These are phyloP conservation scores for Petunia hybrid DNA, from an alignment of 305 asterid species.

Conservation along the genomic window DNA sequence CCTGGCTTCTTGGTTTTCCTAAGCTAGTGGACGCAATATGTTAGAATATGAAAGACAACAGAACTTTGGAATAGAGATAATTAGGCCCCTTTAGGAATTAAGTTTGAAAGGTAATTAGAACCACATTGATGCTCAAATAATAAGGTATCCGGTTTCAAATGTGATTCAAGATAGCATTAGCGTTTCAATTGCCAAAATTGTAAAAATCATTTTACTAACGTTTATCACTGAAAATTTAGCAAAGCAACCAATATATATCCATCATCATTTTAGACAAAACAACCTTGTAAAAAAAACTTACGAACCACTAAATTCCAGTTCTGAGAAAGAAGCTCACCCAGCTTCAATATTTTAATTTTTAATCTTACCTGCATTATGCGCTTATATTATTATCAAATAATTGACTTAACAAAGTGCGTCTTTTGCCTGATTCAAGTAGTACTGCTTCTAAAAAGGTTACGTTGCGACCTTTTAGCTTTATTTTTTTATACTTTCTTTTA, in stretches of 20 bases:
- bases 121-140: too few species aligned
- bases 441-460: neutral
- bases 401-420: neutral
- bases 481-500: neutral
- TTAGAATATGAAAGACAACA: neutral
- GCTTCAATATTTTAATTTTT: neutral
- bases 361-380: neutral
- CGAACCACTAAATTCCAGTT: too few species aligned
- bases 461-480: neutral
- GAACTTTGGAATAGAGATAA: neutral
- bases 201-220: too few species aligned
- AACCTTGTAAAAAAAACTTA: too few species aligned
- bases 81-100: neutral
- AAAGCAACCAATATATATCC: too few species aligned
- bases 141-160: too few species aligned
- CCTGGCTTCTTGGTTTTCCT: neutral
- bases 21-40: conserved; percentile 6
- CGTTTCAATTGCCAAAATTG: too few species aligned
- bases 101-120: too few species aligned
- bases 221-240: too few species aligned
- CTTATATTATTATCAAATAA: neutral
- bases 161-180: too few species aligned
- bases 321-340: too few species aligned
- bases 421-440: neutral
- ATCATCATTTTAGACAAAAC: too few species aligned